Evolutionary conservation across 2,329 filamentous ascomycete species (phyloP), one percentile per base, ranked within the genome.

Genomic region (Monilinia fructigena): DNA sequence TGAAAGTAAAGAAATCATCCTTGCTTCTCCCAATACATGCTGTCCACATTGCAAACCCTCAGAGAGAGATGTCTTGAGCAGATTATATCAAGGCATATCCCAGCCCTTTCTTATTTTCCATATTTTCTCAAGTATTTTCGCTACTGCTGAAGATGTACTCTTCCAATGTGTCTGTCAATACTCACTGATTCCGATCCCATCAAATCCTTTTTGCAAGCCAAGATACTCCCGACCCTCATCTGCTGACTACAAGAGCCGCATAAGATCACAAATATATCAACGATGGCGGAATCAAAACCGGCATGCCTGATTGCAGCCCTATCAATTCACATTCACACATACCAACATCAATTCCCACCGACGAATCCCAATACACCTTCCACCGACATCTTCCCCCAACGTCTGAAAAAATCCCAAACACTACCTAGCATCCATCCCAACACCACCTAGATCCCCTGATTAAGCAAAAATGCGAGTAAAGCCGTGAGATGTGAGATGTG

Each of bases 371-470:
- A 58, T 63, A 42, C 45, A 60, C 59, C 31, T 59, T 52, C 31
- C 31, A 35, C 31, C 31, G 6, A 31, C 31, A 31, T 31, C 31
- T 67, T 55, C 65, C n/a, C 14, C 47, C 26, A 1, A 23, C 40
- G 6, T 59, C 26, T 59, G 16, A 31, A 48, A 48, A 60, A 4
- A 7, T 35, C 12, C 12, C 20, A 47, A 60, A 35, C 16, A 47
- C 20, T 23, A 20, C 28, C 28, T 28, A 3, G 28, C 2, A 28
- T 26, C 20, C 5, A 50, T 35, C 26, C 48, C 42, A 35, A 48
- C 23, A 31, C 5, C 42, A n/a, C 8, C 20, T 11, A 23, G 40
- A 67, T 72, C 71, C 72, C 72, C 70, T 73, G 71, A 72, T 66
- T 28, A 55, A 38, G 55, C 55, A 14, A 3, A 53, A 28, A 70